Base-by-base conservation (phyloP, 2,329 filamentous ascomycete species). In the Dactylellina leptospora region DNA sequence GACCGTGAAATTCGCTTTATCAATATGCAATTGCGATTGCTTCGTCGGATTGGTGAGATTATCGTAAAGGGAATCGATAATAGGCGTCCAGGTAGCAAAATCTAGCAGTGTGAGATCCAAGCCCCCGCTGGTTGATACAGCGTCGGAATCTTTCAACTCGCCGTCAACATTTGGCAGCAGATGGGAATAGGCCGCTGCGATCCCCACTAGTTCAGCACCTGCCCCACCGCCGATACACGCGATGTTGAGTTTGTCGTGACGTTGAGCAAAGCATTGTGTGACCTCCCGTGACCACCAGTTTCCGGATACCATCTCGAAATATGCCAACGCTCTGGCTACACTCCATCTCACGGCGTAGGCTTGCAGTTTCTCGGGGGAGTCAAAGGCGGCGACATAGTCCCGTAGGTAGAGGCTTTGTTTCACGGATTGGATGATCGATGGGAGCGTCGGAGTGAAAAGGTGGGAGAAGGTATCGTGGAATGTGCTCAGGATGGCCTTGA, bases 341-440 rank as follows among this genome's bases (percentile, higher is more conserved):
- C 92, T 96, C 93, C 93, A 99, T 76, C 95, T 83, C 59, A 91
- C 86, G 6, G 92, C 91, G 82, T 99, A 99, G 8, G 90, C 90
- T 72, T 90, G 86, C 16, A 97, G 84, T 76, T 89, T 85, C 45
- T 89, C 86, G 61, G 86, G 84, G 47, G 83, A 84, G 0, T 87
- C 87, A 81, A 97, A 99, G 0, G 93, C 93, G 13, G 83, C 81
- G 10, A 84, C 84, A 80, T 97, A 97, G 79, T 97, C 91, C 28
- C 95, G 87, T 68, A 90, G 88, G 79, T 89, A 97, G 6, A 99
- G 84, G 74, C 93, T 91, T 5, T 87, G 84, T 80, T 97, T 99
- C 74, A 97, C 86, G 56, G 88, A 86, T 78, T 96, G 93, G 18
- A 97, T 84, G 2, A 87, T 80, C 0, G 82, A 77, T 27, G 83